These are phyloP conservation scores for Yamadazyma jaroonii DNA, from an alignment of 1,139 yeast species.

Conservation along the genomic window DNA sequence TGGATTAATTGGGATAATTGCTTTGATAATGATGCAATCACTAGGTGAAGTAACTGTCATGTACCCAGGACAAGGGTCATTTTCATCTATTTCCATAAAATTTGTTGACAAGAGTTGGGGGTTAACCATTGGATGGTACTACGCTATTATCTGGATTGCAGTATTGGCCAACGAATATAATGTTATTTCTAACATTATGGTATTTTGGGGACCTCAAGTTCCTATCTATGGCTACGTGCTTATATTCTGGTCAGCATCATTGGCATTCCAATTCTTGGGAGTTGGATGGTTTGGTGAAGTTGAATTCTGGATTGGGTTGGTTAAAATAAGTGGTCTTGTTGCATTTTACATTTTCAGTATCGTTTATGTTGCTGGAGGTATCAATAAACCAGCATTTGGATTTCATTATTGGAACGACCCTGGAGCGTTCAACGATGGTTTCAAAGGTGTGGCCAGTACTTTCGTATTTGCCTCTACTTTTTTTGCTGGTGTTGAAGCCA, in stretches of 20 bases:
- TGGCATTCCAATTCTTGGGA: conserved; percentile 55
- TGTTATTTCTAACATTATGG: conserved; percentile 50
- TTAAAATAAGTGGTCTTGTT: conserved; percentile 52
- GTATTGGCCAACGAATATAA: conserved; percentile 61
- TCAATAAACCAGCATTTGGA: conserved; percentile 51
- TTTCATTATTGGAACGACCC: conserved; percentile 53
- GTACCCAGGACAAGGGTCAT: conserved; percentile 53
- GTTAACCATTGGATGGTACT: conserved; percentile 59
- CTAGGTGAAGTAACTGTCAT: conserved; percentile 56
- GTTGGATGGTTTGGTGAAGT: conserved; percentile 65
- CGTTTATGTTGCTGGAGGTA: conserved; percentile 67
- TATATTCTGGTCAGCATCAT: conserved; percentile 53
- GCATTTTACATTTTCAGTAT: conserved; percentile 61
- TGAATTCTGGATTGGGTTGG: conserved; percentile 61
- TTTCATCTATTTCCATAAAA: conserved; percentile 44
- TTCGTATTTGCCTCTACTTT: conserved; percentile 68
- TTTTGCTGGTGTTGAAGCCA: conserved; percentile 57
- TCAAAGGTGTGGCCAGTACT: conserved; percentile 66
- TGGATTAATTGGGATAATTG: conserved; percentile 53
- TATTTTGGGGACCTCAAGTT: conserved; percentile 59
- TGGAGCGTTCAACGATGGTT: conserved; percentile 50
- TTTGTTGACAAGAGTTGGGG: conserved; percentile 1
- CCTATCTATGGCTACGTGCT: conserved; percentile 59
- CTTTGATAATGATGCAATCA: conserved; percentile 55
- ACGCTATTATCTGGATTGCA: conserved; percentile 60